Evolutionary conservation across 805 yeast genomes (phyloP), one percentile per base, ranked within the genome.

Genomic region (Cyberlindnera nakhonratchasimensis): DNA sequence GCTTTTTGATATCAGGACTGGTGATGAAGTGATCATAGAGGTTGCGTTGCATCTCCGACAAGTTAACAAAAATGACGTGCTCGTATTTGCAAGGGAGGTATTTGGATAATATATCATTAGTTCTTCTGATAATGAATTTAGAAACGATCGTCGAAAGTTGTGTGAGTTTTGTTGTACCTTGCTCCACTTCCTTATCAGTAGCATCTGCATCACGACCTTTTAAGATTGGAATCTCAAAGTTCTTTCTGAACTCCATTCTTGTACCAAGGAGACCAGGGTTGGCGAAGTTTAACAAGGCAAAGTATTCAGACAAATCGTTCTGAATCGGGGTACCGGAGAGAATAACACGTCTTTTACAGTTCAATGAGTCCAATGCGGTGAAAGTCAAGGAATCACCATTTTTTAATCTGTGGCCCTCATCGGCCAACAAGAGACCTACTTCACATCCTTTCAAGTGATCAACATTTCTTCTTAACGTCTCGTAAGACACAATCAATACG

Each of bases 301-400:
- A 93, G 65, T 91, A 91, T 64, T 91, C 99, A 0, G 96, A 82
- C 26, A 91, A 69, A 66, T 91, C 98, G 55, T 91, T 91, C 62
- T 91, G 99, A 50, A 91, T 90, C 1, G 99, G 99, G 0, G 99
- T 91, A 29, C 99, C 99, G 1, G 96, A 87, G 18, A 91, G 66
- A 50, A 91, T 91, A 7, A 91, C 97, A 44, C 99, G 73, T 55
- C 99, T 72, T 37, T 82, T 80, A 59, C 96, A 91, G 39, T 83
- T 79, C 42, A 93, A 72, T n/a, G 88, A 75, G 55, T 87, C 81
- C 30, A 91, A 71, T 0, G 97, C 87, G 0, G 87, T 86, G 54
- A 89, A 91, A 0, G 99, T 93, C 40, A 83, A 74, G 1, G 96
- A 88, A 28, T 91, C 98, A 14, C 96, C 96, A 60, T 91, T 85